Evolutionary conservation across 2,329 filamentous ascomycete species (phyloP).

Genomic region (Septoria petroselini): DNA sequence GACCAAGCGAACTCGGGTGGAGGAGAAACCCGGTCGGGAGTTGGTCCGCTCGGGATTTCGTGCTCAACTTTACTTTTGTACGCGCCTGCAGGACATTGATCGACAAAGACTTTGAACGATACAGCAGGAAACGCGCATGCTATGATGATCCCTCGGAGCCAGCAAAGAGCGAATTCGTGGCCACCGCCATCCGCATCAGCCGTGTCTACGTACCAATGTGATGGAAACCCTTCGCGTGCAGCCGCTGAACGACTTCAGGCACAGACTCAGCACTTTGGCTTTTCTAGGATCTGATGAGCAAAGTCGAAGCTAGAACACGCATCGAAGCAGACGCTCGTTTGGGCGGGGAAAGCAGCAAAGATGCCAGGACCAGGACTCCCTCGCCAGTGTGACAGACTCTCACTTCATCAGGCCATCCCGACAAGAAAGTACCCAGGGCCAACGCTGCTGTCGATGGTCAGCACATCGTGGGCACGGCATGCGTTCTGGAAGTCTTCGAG

Average conservation of each 20-base stretch:
- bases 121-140: too few relatives aligned
- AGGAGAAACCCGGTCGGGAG: too few relatives aligned
- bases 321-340: not conserved
- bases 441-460: not conserved
- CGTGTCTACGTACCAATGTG: not conserved
- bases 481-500: constrained; percentile 9
- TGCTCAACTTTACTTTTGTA: too few relatives aligned
- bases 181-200: not conserved
- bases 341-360: not conserved
- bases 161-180: too few relatives aligned
- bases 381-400: not conserved
- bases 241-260: not conserved
- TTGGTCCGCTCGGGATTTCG: too few relatives aligned
- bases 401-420: not conserved
- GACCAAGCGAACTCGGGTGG: too few relatives aligned
- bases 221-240: not conserved
- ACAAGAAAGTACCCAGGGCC: constrained; percentile 1
- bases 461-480: not conserved
- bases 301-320: not conserved
- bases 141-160: too few relatives aligned
- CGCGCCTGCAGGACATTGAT: too few relatives aligned
- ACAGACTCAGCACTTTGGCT: not conserved
- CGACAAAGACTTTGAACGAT: too few relatives aligned
- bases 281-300: not conserved
- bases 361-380: not conserved